Base-by-base conservation (phyloP, 192 early-diverging fungal genomes). In the Globomyces pollinis-pini region DNA sequence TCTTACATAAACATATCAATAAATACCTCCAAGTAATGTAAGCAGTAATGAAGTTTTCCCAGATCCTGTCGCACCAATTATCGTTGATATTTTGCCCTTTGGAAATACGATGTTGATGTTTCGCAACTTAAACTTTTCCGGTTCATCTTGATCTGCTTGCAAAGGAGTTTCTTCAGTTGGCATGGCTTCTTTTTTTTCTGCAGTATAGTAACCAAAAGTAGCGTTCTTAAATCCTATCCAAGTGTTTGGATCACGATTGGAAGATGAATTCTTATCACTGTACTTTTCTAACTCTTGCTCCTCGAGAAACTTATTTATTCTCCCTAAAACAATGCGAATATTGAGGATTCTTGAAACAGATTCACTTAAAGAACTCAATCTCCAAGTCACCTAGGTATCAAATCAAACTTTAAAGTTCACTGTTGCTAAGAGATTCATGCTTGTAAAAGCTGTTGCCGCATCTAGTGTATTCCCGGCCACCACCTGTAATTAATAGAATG, bases 51-150 rank as follows among this genome's bases (percentile, higher is more conserved):
- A 87, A 11, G 68, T 35, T 65, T 94, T 94, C 45, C 92, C 92
- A 8, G 78, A 75, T 0, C 88, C 92, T 5, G 91, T 91, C 9
- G 91, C 81, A 1, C 91, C 91, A 32, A 81, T 78, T 26, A 92
- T 63, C n/a, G 91, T 73, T 23, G 88, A 85, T 9, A 94, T 75
- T 50, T 90, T 84, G 38, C 77, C 79, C 12, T 59, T 29, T 2
- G 91, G 90, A 66, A 94, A 91, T 5, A 65, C 70, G 39, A 87
- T 51, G 44, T 77, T 73, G 6, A 93, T 50, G 56, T 89, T 72
- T 29, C 57, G 67, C 13, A 91, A 76, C 16, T 69, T 57, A 43
- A 90, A 90, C 12, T 1, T 15, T 50, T 38, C 50, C 15, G 15
- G 50, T 15, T 38, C 15, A 18, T 38, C 39, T 15, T 15, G 50